Evolutionary conservation across 768 basidiomycete species (phyloP).

Genomic region (Crucibulum laeve): DNA sequence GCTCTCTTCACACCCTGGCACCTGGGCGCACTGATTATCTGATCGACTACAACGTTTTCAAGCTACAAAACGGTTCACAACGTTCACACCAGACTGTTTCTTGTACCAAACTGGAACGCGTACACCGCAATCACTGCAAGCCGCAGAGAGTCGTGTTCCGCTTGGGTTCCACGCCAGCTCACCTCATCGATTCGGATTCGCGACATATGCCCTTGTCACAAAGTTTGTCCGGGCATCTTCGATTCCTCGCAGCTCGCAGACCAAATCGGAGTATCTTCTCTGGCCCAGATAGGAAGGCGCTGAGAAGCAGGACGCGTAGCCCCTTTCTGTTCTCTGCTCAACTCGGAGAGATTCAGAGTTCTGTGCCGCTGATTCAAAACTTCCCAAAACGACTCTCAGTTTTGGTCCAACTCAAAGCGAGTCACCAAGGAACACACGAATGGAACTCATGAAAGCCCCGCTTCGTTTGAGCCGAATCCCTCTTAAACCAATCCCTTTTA

Average conservation of each 20-base stretch:
- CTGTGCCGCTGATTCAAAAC: conserved; percentile 26
- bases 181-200: neutral
- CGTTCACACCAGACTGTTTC: no score
- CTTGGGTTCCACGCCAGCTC: neutral
- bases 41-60: no score
- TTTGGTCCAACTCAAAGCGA: no score
- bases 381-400: no score
- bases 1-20: no score
- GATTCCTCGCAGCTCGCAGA: conserved; percentile 10
- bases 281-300: neutral
- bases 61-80: no score
- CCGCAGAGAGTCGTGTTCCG: neutral
- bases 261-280: conserved; percentile 8
- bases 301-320: conserved; percentile 5
- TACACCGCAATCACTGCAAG: no score
- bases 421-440: conserved; percentile 29
- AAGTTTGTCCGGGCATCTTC: conserved; percentile 1
- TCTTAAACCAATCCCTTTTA: conserved; percentile 43
- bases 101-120: no score
- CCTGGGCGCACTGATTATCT: no score
- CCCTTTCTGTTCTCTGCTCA: conserved; percentile 14
- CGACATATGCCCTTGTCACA: conserved; percentile 1
- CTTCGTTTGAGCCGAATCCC: conserved; percentile 7
- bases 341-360: conserved; percentile 8
- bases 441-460: conserved; percentile 13